Evolutionary conservation across 2,329 filamentous ascomycete species (phyloP).

Genomic region (Trichoderma koningiopsis): DNA sequence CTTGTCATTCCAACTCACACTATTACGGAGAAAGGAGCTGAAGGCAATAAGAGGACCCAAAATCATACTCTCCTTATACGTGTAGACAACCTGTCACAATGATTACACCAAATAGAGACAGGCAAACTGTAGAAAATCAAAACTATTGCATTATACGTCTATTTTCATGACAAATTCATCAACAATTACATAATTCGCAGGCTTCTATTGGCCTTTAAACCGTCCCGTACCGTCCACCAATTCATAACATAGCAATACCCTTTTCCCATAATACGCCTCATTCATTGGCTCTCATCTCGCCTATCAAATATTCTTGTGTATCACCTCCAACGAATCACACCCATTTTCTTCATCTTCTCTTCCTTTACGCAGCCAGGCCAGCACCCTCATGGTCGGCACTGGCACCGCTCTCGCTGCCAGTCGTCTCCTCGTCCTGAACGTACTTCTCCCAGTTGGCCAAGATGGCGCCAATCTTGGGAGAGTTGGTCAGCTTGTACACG

Average conservation of each 20-base stretch:
- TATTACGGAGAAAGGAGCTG: not conserved
- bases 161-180: not conserved
- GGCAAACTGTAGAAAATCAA: not conserved
- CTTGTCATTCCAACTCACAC: not conserved
- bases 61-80: not conserved
- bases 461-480: constrained; percentile 73
- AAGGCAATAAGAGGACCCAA: not conserved
- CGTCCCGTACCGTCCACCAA: not conserved
- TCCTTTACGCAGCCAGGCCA: constrained; percentile 44
- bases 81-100: not conserved
- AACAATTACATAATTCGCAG: not conserved
- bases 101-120: not conserved
- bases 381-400: constrained; percentile 47
- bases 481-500: constrained; percentile 91
- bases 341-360: too few relatives aligned
- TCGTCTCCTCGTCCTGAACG: constrained; percentile 50
- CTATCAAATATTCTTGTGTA: not conserved
- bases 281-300: constrained; percentile 4
- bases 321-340: not conserved
- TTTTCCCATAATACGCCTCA: not conserved
- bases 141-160: constrained; percentile 21
- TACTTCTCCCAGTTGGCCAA: constrained; percentile 86
- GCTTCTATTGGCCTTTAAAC: not conserved
- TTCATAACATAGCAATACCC: not conserved
- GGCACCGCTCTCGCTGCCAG: constrained; percentile 43